These are phyloP conservation scores for Aristolochia contorta DNA, from an alignment of 164 flowering plant genomes.

Conservation along the genomic window DNA sequence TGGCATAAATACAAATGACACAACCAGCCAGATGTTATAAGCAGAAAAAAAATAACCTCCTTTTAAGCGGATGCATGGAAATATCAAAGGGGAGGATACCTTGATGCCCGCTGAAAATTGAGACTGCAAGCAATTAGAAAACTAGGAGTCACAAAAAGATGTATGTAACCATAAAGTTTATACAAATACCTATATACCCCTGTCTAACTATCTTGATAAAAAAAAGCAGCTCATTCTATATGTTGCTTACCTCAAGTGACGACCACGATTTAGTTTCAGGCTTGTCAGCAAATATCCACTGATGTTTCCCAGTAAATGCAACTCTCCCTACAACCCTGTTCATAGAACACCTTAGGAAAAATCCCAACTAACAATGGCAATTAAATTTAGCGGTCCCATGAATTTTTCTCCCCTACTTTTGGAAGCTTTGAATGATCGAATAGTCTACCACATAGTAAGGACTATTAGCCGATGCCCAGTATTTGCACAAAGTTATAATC, in stretches of 20 bases:
- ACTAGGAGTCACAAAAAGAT: constrained; percentile 22
- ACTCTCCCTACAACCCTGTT: constrained; percentile 63
- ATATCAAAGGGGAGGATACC: constrained; percentile 26
- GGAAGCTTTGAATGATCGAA: background rate
- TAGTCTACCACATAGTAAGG: no score
- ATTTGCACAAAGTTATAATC: no score
- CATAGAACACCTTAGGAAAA: background rate
- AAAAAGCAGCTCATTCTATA: no score
- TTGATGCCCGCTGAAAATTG: constrained; percentile 70
- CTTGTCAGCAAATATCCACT: constrained; percentile 38
- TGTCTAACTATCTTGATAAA: no score
- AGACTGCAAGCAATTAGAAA: constrained; percentile 49
- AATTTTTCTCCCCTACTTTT: background rate
- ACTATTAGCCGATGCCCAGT: no score
- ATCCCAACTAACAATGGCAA: no score
- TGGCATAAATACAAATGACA: no score
- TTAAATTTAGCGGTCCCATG: no score
- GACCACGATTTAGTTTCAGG: constrained; percentile 7
- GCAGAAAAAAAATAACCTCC: background rate
- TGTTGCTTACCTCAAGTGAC: constrained; percentile 34
- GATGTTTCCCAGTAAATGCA: constrained; percentile 39
- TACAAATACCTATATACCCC: no score
- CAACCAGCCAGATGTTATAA: no score
- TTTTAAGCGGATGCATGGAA: background rate
- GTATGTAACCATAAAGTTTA: no score